Conservation (phyloP, 495 filamentous ascomycete genomes). For the Penicillium pulvis region DNA sequence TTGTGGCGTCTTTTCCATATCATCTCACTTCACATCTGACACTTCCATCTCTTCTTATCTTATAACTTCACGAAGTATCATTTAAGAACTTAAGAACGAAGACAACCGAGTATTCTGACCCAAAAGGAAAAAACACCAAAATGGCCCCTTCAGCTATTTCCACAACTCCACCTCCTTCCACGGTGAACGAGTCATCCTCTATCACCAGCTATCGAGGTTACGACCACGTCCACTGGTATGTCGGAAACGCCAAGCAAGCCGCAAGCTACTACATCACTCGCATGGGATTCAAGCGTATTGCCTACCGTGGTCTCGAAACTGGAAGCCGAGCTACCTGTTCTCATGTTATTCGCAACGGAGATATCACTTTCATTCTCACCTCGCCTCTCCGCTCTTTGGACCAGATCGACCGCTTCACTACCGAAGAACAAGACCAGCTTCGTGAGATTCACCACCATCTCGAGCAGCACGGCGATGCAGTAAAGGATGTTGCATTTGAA, state of each 20-base stretch:
- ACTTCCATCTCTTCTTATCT: background rate
- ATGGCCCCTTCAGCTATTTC: slow-evolving; percentile 78
- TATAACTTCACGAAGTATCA: background rate
- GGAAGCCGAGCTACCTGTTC: slow-evolving; percentile 73
- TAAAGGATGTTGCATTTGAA: slow-evolving; percentile 90
- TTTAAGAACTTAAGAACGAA: background rate
- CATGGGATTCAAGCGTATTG: slow-evolving; percentile 78
- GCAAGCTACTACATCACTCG: slow-evolving; percentile 82
- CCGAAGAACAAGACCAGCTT: slow-evolving; percentile 61
- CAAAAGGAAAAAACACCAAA: slow-evolving; percentile 6
- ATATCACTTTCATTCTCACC: slow-evolving; percentile 79
- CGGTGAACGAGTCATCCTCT: slow-evolving; percentile 24
- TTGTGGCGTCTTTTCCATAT: background rate
- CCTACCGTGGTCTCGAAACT: slow-evolving; percentile 86
- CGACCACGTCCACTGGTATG: slow-evolving; percentile 90
- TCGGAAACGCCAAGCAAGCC: slow-evolving; percentile 93
- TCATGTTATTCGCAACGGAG: slow-evolving; percentile 77
- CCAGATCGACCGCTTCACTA: slow-evolving; percentile 44
- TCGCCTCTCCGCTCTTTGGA: slow-evolving; percentile 70
- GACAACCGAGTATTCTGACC: background rate
- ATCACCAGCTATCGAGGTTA: slow-evolving; percentile 73
- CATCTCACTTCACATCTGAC: background rate
- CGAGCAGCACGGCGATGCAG: slow-evolving; percentile 81
- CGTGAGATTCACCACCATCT: slow-evolving; percentile 74
- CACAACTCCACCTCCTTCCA: slow-evolving; percentile 45